These are phyloP conservation scores for Candida sanyaensis DNA, from an alignment of 1,139 yeast genomes.

Conservation along the genomic window DNA sequence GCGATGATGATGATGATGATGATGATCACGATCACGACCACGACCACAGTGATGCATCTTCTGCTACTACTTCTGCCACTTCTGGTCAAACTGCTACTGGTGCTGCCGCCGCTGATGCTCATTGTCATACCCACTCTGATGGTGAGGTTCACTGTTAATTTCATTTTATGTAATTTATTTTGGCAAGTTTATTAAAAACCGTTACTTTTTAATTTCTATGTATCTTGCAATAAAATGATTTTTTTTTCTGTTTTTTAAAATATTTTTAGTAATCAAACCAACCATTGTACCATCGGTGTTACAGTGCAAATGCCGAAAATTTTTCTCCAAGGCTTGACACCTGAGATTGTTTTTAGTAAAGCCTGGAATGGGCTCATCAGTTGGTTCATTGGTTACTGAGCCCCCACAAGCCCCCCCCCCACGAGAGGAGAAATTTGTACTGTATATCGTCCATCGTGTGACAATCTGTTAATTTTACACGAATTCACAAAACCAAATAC, in stretches of 20 bases:
- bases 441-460: no score
- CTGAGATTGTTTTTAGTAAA: no score
- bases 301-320: no score
- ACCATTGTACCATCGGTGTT: no score
- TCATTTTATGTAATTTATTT: not conserved
- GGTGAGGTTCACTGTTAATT: constrained; percentile 20
- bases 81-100: constrained; percentile 7
- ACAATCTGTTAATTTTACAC: no score
- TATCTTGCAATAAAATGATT: not conserved
- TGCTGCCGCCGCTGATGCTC: constrained; percentile 9
- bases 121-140: constrained; percentile 23
- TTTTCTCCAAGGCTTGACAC: not conserved
- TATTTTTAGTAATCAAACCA: no score
- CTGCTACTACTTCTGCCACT: constrained; percentile 6
- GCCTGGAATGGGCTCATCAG: no score
- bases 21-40: not conserved
- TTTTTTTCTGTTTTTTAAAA: not conserved
- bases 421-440: no score
- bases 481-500: no score
- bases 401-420: no score
- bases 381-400: no score
- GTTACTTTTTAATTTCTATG: not conserved
- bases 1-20: constrained; percentile 5
- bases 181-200: not conserved
- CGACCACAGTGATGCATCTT: not conserved